A percentile compares a stretch with the other conserved stretches of the same genome.
Conservation (phyloP, 2,329 filamentous ascomycete genomes). For the Alternaria novae-zelandiae region DNA sequence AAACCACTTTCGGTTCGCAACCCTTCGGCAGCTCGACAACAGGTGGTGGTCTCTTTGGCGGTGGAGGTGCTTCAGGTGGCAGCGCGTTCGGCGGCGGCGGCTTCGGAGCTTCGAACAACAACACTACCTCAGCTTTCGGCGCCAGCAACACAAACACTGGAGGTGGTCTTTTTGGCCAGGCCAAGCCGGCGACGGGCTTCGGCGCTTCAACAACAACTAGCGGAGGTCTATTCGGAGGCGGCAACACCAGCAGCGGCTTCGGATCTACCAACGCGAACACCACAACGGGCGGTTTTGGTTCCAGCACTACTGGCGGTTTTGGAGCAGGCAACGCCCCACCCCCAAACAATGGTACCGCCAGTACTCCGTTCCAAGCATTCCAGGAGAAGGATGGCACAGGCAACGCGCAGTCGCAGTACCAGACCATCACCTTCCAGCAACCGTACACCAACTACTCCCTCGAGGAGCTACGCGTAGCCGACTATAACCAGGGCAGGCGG, state of each 20-base stretch:
- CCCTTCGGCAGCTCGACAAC: conserved; percentile 44
- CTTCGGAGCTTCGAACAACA: conserved; percentile 21
- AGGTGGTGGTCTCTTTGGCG: conserved; percentile 46
- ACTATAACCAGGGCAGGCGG: conserved; percentile 86
- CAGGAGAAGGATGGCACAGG: conserved; percentile 74
- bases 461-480: conserved; percentile 71
- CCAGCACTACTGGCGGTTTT: conserved; percentile 38
- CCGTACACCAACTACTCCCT: conserved; percentile 88
- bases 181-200: conserved; percentile 34
- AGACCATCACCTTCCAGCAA: conserved; percentile 79
- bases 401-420: conserved; percentile 68
- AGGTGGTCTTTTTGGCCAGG: conserved; percentile 40
- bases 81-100: conserved; percentile 21
- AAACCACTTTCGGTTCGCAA: conserved; percentile 33
- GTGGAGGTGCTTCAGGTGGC: conserved; percentile 17
- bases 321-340: conserved; percentile 26
- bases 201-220: conserved; percentile 35
- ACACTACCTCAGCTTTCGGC: conserved; percentile 34
- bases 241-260: conserved; percentile 36
- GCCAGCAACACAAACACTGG: conserved; percentile 35
- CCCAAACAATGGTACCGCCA: conserved; percentile 67
- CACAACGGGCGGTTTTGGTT: conserved; percentile 31
- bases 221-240: conserved; percentile 39
- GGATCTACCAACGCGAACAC: conserved; percentile 26
- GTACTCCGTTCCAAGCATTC: conserved; percentile 68